Evolutionary conservation across 202 grass and related monocot genomes (phyloP), one percentile per base, ranked within the genome.

Genomic region (Carex sylvatica): DNA sequence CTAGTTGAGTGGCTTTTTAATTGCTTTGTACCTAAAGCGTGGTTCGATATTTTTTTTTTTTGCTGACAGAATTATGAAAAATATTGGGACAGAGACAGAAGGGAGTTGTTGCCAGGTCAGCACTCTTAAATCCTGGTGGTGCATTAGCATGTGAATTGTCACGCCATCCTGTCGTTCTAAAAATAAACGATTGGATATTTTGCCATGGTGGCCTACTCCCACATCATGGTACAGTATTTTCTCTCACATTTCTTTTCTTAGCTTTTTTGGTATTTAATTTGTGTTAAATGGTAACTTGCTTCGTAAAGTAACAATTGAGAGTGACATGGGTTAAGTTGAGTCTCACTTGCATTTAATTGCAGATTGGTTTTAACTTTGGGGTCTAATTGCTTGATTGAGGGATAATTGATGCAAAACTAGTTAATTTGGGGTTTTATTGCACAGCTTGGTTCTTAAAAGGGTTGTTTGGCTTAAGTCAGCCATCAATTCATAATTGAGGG

Each of bases 171-270:
- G 86, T 99, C 26, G 86, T 96, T 14, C 89, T 99, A 16, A 90
- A 85, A 60, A 70, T 99, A 47, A 91, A 99, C 87, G 91, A 96
- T 30, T 96, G 91, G 96, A 82, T 96, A 33, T 99, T 99, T 84
- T 99, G 96, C 80, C 96, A 99, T 86, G 96, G 96, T 61, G 96
- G 91, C 44, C 96, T 99, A 86, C 91, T 93, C 74, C 96, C 96
- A 58, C 96, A 95, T 93, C 93, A 99, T 88, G 91, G 93, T 99
- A 89, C 35, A 35, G 9, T 62, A 9, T 60, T 15, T 78, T 60
- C 4, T 5, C 14, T 76, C 23, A 30, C 9, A n/a, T 3, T 55
- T 14, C 15, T 56, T 55, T 56, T 76, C 26, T 60, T 60, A 4
- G 18, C 53, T 58, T 35, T 77, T 58, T 33, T 77, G 13, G 3